Evolutionary conservation across 306 rosid species (phyloP).

Genomic region (Lathyrus oleraceus): DNA sequence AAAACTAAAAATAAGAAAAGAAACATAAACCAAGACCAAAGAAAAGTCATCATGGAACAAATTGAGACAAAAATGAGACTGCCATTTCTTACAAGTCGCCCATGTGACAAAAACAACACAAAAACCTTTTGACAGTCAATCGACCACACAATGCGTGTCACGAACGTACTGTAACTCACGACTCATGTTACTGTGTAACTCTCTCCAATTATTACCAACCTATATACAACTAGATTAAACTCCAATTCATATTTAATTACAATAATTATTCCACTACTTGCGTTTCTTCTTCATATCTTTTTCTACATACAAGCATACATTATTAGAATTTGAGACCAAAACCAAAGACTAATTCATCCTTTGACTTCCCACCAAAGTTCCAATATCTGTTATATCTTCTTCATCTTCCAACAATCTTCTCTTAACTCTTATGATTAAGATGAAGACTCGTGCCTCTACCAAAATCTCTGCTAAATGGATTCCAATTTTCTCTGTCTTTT

Average conservation of each 20-base stretch:
- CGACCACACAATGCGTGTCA: constrained; percentile 1
- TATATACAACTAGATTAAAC: background rate
- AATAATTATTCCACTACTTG: background rate
- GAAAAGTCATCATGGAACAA: background rate
- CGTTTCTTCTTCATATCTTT: background rate
- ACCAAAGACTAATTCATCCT: constrained; percentile 27
- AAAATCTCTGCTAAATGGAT: constrained; percentile 83
- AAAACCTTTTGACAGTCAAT: background rate
- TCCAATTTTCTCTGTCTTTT: constrained; percentile 75
- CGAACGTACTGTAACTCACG: background rate
- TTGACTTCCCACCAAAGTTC: constrained; percentile 22
- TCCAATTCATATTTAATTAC: background rate
- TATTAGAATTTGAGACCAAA: constrained; percentile 1
- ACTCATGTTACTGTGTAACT: background rate
- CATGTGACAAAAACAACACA: background rate
- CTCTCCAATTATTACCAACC: constrained; percentile 1
- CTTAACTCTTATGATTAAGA: background rate
- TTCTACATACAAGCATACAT: background rate
- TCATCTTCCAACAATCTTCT: constrained; percentile 3
- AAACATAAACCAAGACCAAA: too few species aligned
- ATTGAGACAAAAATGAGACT: background rate
- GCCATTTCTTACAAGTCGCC: background rate
- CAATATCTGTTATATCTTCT: background rate
- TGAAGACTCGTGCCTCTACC: constrained; percentile 58
- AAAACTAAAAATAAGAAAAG: too few species aligned